Conservation (phyloP, 495 filamentous ascomycete species). For the Beverwykella pulmonaria region DNA sequence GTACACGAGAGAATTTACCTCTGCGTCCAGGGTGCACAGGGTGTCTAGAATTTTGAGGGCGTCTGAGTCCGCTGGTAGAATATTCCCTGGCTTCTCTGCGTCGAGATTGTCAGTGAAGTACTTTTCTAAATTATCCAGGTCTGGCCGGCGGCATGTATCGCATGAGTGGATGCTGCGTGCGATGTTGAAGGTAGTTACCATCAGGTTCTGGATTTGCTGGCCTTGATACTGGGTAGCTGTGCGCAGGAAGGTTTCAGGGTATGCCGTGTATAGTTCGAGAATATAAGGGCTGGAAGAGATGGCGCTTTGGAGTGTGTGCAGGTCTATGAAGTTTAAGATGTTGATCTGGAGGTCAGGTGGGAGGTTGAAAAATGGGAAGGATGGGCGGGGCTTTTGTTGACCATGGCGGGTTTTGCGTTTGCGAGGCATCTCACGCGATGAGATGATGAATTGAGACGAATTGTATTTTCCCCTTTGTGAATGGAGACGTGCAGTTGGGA, state of each 20-base stretch:
- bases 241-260: background rate
- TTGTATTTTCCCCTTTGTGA: no score
- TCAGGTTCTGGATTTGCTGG: background rate
- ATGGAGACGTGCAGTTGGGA: background rate
- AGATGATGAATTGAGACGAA: no score
- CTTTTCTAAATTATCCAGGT: background rate
- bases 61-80: background rate
- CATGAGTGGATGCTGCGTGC: background rate
- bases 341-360: background rate
- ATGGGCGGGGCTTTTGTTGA: background rate
- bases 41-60: background rate
- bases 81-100: background rate
- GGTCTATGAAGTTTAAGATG: background rate
- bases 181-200: background rate
- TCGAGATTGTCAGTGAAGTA: background rate
- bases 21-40: background rate
- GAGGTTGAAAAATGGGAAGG: background rate
- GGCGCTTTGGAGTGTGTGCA: background rate
- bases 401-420: background rate
- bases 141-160: background rate
- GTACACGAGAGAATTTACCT: background rate
- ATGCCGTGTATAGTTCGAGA: background rate
- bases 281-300: background rate
- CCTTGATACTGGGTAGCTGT: background rate
- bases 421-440: no score